Conservation (phyloP, 2,329 filamentous ascomycete species). For the Colletotrichum sp. region DNA sequence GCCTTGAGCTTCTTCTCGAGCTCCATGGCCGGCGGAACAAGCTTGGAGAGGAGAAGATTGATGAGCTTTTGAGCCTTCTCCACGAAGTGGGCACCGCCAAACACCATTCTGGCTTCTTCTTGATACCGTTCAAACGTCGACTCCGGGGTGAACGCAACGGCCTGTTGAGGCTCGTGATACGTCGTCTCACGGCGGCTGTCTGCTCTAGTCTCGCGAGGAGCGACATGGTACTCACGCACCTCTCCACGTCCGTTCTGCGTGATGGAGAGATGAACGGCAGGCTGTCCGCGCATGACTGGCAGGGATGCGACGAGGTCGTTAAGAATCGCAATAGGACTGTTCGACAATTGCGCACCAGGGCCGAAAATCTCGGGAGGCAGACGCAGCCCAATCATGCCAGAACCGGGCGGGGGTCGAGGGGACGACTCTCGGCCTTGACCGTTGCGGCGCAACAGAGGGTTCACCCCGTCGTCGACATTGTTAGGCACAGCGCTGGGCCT, state of each 20-base stretch:
- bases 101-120: slow-evolving; percentile 88
- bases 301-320: slow-evolving; percentile 62
- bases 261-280: slow-evolving; percentile 66
- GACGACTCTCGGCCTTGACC: slow-evolving; percentile 48
- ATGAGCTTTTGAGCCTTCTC: slow-evolving; percentile 75
- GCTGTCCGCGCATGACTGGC: slow-evolving; percentile 52
- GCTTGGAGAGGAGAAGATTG: slow-evolving; percentile 70
- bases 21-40: slow-evolving; percentile 86
- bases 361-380: slow-evolving; percentile 52
- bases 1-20: slow-evolving; percentile 75
- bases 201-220: slow-evolving; percentile 45
- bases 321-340: slow-evolving; percentile 59
- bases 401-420: slow-evolving; percentile 52
- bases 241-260: slow-evolving; percentile 54
- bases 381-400: slow-evolving; percentile 60
- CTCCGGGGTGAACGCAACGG: slow-evolving; percentile 75
- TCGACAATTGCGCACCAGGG: slow-evolving; percentile 38
- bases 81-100: slow-evolving; percentile 64
- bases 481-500: slow-evolving; percentile 58
- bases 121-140: slow-evolving; percentile 82
- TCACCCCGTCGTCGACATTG: slow-evolving; percentile 79
- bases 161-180: slow-evolving; percentile 70
- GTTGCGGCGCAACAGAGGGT: slow-evolving; percentile 80
- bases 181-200: slow-evolving; percentile 54
- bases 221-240: slow-evolving; percentile 56